Evolutionary conservation across 148 eudicot genomes (phyloP), one percentile per base, ranked within the genome.

Genomic region (Persicaria tinctoria): DNA sequence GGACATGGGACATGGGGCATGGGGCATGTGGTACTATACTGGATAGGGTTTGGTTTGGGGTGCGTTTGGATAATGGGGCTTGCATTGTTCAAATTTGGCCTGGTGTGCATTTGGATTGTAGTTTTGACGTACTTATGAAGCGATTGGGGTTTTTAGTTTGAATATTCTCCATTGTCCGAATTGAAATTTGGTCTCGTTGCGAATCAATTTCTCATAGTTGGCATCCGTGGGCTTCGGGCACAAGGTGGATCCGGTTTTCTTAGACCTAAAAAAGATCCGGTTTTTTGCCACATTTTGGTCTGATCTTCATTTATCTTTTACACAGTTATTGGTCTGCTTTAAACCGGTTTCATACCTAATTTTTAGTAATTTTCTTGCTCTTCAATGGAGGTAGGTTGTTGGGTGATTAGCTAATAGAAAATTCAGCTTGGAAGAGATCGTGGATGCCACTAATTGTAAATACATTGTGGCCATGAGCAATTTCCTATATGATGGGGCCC

Each of bases 371-470:
- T 23, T 20, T 27, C 47, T 66, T 5, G 53, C 70, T 66, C 18
- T 66, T 17, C 17, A 1, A 41, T 14, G 70, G 70, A 44, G 70
- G 53, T 50, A 50, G 53, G 47, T 66, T 66, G 70, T 66, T 66
- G 70, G 48, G 44, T 66, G 70, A 66, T 66, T 38, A 44, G 70
- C n/a, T 66, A 38, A 66, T 41, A 66, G 70, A 66, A 66, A 66
- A 66, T 13, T 14, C 48, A 66, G 68, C 13, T 63, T 32, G 16
- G 9, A 2, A 27, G 68, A 66, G 70, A 66, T 66, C 70, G 70
- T 66, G 70, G 46, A 66, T 13, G 48, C 3, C 70, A 66, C 70
- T 41, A 66, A 66, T 41, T 66, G 47, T 44, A 13, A 44, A 66
- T 66, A 66, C 47, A 12, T 66, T 12, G 9, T 46, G 70, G 48